phyloP scores from a whole-genome alignment of 148 eudicot species.

The Hydrangea macrophylla region DNA sequence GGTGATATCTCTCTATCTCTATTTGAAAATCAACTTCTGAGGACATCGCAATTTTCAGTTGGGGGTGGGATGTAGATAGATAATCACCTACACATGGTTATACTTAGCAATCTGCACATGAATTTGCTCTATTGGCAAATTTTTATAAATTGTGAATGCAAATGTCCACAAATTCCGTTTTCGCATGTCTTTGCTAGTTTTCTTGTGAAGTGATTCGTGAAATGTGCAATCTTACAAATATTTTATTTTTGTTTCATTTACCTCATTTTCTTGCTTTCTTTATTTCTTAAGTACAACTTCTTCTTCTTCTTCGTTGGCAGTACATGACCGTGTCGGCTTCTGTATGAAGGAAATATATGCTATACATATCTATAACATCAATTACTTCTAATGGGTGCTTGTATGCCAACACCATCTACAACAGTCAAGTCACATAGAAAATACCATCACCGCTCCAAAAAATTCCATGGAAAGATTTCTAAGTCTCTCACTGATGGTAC shows the following conservation, averaged over 20 bases:
- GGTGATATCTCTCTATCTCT: no score
- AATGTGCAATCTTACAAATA: not conserved
- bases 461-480: slow-evolving; percentile 30
- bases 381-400: slow-evolving; percentile 56
- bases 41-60: no score
- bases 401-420: slow-evolving; percentile 47
- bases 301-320: no score
- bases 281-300: no score
- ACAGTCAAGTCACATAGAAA: slow-evolving; percentile 28
- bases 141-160: not conserved
- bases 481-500: slow-evolving; percentile 31
- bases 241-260: not conserved
- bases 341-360: not conserved
- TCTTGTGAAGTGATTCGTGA: not conserved
- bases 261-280: not conserved
- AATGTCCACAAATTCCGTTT: not conserved
- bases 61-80: no score
- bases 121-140: not conserved
- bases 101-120: no score
- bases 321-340: not conserved
- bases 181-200: not conserved
- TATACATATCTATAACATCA: slow-evolving; percentile 5
- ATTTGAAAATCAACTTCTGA: no score
- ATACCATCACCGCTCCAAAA: slow-evolving; percentile 25
- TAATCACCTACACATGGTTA: no score